These are phyloP conservation scores for Metschnikowia drakensbergensis DNA, from an alignment of 805 yeast genomes.

Conservation along the genomic window DNA sequence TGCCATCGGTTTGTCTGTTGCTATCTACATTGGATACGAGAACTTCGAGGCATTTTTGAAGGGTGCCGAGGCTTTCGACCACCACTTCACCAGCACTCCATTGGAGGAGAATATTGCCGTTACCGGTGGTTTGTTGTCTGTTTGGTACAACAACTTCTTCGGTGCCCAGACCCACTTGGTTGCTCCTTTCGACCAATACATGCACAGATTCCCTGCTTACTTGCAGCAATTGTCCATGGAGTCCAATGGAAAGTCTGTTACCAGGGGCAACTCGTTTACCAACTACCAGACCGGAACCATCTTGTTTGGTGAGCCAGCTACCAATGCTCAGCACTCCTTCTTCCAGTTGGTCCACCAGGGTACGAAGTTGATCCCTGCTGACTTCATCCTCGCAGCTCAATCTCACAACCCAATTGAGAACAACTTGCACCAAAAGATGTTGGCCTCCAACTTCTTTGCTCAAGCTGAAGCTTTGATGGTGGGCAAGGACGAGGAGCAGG, in stretches of 20 bases:
- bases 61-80: conserved; percentile 97
- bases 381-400: conserved; percentile 94
- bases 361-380: conserved; percentile 94
- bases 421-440: conserved; percentile 94
- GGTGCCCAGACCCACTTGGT: conserved; percentile 98
- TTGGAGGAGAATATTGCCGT: conserved; percentile 89
- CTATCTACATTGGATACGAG: conserved; percentile 91
- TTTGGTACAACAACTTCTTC: conserved; percentile 98
- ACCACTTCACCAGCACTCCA: conserved; percentile 82
- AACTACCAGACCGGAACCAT: conserved; percentile 95
- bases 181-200: conserved; percentile 97
- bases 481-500: conserved; percentile 84
- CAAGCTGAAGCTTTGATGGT: conserved; percentile 97
- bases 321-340: conserved; percentile 98
- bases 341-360: conserved; percentile 99
- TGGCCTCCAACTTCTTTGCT: conserved; percentile 98
- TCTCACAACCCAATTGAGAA: conserved; percentile 95
- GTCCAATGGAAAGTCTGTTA: conserved; percentile 96
- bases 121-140: conserved; percentile 87
- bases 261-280: conserved; percentile 87
- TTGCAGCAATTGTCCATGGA: conserved; percentile 98
- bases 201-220: conserved; percentile 99
- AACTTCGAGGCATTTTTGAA: conserved; percentile 87
- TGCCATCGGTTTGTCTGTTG: conserved; percentile 94
- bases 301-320: conserved; percentile 97